These are phyloP conservation scores for Apiotrichum gamsii DNA, from an alignment of 1,284 basidiomycete genomes.

Conservation along the genomic window DNA sequence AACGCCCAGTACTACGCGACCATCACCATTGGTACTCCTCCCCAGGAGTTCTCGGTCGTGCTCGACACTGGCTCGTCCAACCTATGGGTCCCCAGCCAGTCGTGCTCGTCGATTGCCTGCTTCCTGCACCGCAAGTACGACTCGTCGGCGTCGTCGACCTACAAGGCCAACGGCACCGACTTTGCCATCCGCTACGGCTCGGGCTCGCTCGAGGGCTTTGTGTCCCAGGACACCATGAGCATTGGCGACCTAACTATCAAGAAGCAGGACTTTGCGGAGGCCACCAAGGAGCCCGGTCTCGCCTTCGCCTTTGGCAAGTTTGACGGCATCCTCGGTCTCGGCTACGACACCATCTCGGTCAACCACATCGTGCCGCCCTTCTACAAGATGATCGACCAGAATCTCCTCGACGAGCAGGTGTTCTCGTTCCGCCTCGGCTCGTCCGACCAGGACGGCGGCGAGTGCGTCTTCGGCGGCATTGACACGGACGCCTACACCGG, in stretches of 20 bases:
- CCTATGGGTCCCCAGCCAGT: slow-evolving; percentile 62
- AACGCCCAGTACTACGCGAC: slow-evolving; percentile 97
- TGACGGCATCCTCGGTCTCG: slow-evolving; percentile 94
- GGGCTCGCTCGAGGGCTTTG: slow-evolving; percentile 93
- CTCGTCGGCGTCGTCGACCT: slow-evolving; percentile 69
- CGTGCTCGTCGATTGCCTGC: slow-evolving; percentile 94
- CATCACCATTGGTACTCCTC: slow-evolving; percentile 62
- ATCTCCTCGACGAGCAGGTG: slow-evolving; percentile 73
- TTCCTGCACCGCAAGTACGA: slow-evolving; percentile 92
- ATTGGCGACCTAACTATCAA: slow-evolving; percentile 81
- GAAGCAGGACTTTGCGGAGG: slow-evolving; percentile 88
- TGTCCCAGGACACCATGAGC: slow-evolving; percentile 73
- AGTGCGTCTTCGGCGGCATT: slow-evolving; percentile 89
- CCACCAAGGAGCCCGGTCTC: slow-evolving; percentile 92
- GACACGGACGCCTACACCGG: slow-evolving; percentile 75
- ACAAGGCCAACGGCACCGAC: slow-evolving; percentile 84
- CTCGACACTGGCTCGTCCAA: slow-evolving; percentile 67
- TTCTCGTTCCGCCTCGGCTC: slow-evolving; percentile 93
- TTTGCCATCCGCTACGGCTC: slow-evolving; percentile 96
- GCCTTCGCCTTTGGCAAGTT: slow-evolving; percentile 94
- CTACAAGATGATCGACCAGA: slow-evolving; percentile 85
- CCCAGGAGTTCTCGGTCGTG: slow-evolving; percentile 50
- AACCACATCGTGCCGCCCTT: slow-evolving; percentile 92
- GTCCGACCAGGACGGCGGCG: slow-evolving; percentile 83
- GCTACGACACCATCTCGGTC: slow-evolving; percentile 87